Evolutionary conservation across 495 filamentous ascomycete genomes (phyloP).

Genomic region (Aspergillus saccharolyticus): DNA sequence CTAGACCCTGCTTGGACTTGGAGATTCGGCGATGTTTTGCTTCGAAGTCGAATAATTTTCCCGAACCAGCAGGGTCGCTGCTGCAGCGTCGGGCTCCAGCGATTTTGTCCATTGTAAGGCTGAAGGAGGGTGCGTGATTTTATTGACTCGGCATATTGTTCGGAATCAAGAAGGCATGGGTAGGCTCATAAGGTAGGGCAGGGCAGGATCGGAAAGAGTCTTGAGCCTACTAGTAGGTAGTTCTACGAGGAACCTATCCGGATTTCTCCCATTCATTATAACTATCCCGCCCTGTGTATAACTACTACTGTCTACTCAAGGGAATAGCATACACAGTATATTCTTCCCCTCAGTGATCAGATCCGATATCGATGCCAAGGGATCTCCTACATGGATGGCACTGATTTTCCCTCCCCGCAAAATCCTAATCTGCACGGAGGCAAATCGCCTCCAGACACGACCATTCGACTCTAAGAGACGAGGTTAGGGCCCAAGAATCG

Average conservation of each 20-base stretch:
- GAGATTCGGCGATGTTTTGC: too few relatives aligned
- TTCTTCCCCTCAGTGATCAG: too few relatives aligned
- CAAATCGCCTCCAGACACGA: neutral
- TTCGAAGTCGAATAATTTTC: neutral
- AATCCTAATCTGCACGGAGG: neutral
- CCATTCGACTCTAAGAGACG: neutral
- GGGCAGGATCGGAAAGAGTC: too few relatives aligned
- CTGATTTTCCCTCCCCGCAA: neutral
- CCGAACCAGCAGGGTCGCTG: neutral
- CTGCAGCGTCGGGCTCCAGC: neutral
- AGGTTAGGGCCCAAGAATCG: neutral
- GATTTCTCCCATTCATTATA: too few relatives aligned
- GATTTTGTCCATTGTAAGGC: neutral
- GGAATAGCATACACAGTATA: too few relatives aligned
- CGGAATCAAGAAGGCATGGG: neutral
- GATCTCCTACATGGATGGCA: conserved; percentile 15
- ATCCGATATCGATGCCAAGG: conserved; percentile 11
- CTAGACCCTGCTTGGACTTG: neutral
- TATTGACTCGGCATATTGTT: neutral
- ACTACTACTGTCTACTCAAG: neutral
- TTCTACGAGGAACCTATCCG: too few relatives aligned
- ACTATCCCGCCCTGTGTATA: too few relatives aligned
- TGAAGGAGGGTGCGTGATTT: neutral
- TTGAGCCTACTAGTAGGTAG: too few relatives aligned
- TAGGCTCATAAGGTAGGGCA: neutral